Percentiles rank a stretch among this genome's conserved stretches.
Evolutionary conservation across 129 eudicot species (phyloP).

Genomic region (Pulicaria dysenterica): DNA sequence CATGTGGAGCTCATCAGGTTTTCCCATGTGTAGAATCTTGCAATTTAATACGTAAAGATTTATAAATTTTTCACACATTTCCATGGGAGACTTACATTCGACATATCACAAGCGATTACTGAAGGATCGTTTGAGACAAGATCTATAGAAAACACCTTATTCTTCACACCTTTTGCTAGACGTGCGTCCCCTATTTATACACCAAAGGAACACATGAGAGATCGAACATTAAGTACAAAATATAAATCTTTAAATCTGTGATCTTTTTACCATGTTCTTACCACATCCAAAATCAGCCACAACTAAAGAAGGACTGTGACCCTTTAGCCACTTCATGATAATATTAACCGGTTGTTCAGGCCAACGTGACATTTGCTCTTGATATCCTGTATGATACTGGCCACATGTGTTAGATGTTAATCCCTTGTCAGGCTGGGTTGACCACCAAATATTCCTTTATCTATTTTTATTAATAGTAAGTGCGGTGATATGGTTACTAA

Average conservation of each 20-base stretch:
- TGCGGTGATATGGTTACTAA: too few species aligned
- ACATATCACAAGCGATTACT: slow-evolving; percentile 94
- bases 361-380: slow-evolving; percentile 98
- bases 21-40: slow-evolving; percentile 10
- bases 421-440: too few species aligned
- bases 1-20: background rate
- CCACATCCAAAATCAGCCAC: slow-evolving; percentile 99
- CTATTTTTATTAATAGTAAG: too few species aligned
- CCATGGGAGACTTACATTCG: slow-evolving; percentile 52
- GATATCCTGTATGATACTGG: slow-evolving; percentile 99
- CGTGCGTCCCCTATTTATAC: slow-evolving; percentile 81
- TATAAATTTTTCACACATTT: background rate
- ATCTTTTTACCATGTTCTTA: slow-evolving; percentile 34
- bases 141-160: slow-evolving; percentile 87
- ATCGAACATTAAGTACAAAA: slow-evolving; percentile 16
- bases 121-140: slow-evolving; percentile 85
- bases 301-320: slow-evolving; percentile 66
- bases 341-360: slow-evolving; percentile 88
- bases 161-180: slow-evolving; percentile 72
- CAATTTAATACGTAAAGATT: background rate
- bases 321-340: slow-evolving; percentile 85
- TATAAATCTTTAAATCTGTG: background rate
- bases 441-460: too few species aligned
- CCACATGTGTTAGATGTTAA: slow-evolving; percentile 34
- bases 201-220: slow-evolving; percentile 9